These are phyloP conservation scores for Dactylorhiza incarnata DNA, from an alignment of 106 monocot genomes.

Conservation along the genomic window DNA sequence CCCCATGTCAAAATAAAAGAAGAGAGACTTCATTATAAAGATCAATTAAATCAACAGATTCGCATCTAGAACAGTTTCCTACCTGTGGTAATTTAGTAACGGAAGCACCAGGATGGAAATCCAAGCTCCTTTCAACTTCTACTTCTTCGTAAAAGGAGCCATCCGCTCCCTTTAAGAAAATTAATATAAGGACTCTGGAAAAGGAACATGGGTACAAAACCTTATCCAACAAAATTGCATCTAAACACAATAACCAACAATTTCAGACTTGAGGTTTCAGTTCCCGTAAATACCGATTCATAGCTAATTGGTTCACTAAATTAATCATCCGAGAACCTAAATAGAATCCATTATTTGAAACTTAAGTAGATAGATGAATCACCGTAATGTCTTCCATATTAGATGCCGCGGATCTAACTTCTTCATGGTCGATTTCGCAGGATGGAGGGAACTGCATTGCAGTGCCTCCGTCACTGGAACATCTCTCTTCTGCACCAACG, in stretches of 20 bases:
- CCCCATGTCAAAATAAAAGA: conserved; percentile 16
- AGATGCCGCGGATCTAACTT: conserved; percentile 1
- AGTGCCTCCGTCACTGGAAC: neutral
- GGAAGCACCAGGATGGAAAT: neutral
- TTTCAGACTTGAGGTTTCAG: neutral
- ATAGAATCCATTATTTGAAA: neutral
- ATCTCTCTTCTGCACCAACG: conserved; percentile 1
- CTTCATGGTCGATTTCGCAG: neutral
- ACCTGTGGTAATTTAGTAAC: conserved; percentile 20
- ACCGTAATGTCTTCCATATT: conserved; percentile 2
- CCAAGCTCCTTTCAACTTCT: neutral
- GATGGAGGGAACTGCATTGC: neutral
- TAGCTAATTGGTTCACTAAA: neutral
- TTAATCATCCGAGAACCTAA: neutral
- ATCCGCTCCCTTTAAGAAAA: conserved; percentile 26
- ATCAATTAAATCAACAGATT: conserved; percentile 2
- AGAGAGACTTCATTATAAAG: neutral
- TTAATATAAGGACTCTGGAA: neutral
- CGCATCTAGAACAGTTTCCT: neutral
- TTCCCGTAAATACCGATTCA: neutral
- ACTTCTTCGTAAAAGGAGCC: conserved; percentile 26
- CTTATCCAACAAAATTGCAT: neutral
- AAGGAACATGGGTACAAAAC: neutral
- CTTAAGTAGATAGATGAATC: neutral
- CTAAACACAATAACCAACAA: neutral